phyloP scores from a whole-genome alignment of 108 stramenopile genomes.

The Discostella pseudostelligera region DNA sequence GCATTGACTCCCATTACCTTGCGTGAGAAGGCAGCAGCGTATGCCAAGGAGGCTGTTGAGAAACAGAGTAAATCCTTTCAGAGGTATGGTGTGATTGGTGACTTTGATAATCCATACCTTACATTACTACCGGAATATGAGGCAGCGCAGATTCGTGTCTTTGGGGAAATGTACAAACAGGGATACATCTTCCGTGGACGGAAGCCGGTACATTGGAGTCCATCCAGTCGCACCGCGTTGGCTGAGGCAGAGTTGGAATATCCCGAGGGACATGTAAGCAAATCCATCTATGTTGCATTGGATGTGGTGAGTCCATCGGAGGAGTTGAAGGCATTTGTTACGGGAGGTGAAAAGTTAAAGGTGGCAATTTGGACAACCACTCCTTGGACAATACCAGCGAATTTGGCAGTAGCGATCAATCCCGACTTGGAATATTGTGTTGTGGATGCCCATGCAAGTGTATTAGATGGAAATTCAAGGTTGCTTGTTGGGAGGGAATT shows the following conservation, averaged over 20 bases:
- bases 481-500: slow-evolving; percentile 81
- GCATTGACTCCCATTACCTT: slow-evolving; percentile 80
- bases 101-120: slow-evolving; percentile 96
- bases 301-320: slow-evolving; percentile 66
- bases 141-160: slow-evolving; percentile 94
- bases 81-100: slow-evolving; percentile 95
- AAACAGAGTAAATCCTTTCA: slow-evolving; percentile 87
- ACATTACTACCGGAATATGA: slow-evolving; percentile 97
- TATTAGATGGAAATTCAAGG: slow-evolving; percentile 61
- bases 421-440: slow-evolving; percentile 89
- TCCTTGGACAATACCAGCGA: slow-evolving; percentile 93
- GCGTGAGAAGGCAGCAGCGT: slow-evolving; percentile 86
- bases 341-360: slow-evolving; percentile 57
- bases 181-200: slow-evolving; percentile 96
- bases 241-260: slow-evolving; percentile 99
- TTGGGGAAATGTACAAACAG: slow-evolving; percentile 94
- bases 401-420: slow-evolving; percentile 94
- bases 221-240: slow-evolving; percentile 92
- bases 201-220: slow-evolving; percentile 99
- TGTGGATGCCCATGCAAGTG: slow-evolving; percentile 53
- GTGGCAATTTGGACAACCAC: slow-evolving; percentile 94
- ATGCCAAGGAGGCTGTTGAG: slow-evolving; percentile 90
- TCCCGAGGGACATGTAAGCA: slow-evolving; percentile 91
- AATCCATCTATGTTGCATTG: slow-evolving; percentile 92
- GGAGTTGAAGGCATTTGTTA: slow-evolving; percentile 54